Base-by-base conservation (phyloP, 306 rosid species). In the Castanea crenata region DNA sequence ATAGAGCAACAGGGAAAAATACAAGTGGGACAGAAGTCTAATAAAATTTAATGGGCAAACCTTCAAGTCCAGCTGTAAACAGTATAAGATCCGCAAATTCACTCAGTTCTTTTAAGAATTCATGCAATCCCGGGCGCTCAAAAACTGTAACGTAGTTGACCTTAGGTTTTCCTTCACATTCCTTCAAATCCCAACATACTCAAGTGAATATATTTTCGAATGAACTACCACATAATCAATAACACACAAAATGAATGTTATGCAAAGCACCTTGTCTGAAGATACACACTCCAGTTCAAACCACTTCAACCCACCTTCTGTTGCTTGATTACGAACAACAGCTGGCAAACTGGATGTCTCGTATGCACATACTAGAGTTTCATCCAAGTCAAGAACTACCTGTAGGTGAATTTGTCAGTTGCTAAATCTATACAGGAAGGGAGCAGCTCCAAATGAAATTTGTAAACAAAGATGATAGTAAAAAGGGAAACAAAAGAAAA, bases 361-460 rank as follows among this genome's bases (percentile, higher is more conserved):
- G 51, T 95, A 95, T 35, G 99, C 97, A 79, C 98, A 91, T 49
- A 92, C 85, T 29, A 92, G 86, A 57, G 98, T 95, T 84, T 95
- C 99, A 73, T 95, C 99, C 80, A 95, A 91, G 82, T 95, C 97
- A 75, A 95, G 96, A 80, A 95, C 99, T 19, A 95, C 99, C 98
- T 95, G 79, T 79, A 83, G 25, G 25, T 68, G 54, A 34, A 34
- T 68, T 83, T 56, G 54, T 75, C 59, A 82, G 73, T 67, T 67
- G 13, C 25, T 13, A 67, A 6, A 19, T 34, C 51, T 67, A 67
- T 34, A 3, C n/a, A 27, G 38, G 41, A 12, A 67, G 51, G 51
- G 1, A 67, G 23, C 52, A 67, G 51, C 52, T 34, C 35, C 21
- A 32, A 7, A 32, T 3, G 11, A 32, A 34, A 34, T 5, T 1